Evolutionary conservation across 139 green algal species (phyloP).

Genomic region (Volvox reticuliferus): DNA sequence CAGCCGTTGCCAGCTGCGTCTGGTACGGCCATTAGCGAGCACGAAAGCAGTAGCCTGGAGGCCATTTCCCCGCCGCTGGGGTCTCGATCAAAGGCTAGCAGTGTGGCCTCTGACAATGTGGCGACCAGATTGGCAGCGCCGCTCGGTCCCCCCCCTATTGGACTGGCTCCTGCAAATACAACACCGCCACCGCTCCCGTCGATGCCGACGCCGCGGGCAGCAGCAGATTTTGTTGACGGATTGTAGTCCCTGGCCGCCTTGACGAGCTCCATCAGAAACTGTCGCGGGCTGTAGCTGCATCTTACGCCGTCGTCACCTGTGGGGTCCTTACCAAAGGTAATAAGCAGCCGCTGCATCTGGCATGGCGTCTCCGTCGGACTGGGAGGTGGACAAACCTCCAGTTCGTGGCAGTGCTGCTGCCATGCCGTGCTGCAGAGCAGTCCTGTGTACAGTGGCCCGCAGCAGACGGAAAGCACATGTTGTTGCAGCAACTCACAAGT

Average conservation of each 20-base stretch:
- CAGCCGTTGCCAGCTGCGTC: background rate
- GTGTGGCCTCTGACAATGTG: background rate
- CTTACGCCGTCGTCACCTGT: background rate
- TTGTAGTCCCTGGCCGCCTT: background rate
- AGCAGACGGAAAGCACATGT: background rate
- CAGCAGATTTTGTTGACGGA: background rate
- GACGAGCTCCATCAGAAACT: background rate
- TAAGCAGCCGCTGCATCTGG: background rate
- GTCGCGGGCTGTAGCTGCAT: background rate
- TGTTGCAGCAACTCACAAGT: too few species aligned
- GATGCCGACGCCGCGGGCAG: background rate
- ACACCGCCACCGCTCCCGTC: background rate
- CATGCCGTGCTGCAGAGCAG: slow-evolving; percentile 1
- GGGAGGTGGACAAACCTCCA: background rate
- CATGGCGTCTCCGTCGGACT: background rate
- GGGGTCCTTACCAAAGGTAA: background rate
- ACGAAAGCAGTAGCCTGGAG: background rate
- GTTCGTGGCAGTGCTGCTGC: background rate
- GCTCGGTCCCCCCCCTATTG: background rate
- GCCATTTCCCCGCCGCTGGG: background rate
- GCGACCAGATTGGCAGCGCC: background rate
- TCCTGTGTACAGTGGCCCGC: background rate
- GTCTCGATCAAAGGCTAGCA: slow-evolving; percentile 9
- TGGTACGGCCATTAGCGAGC: background rate
- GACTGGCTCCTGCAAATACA: background rate